Base-by-base conservation (phyloP, 441 rosid genomes). In the Gossypium laxum region DNA sequence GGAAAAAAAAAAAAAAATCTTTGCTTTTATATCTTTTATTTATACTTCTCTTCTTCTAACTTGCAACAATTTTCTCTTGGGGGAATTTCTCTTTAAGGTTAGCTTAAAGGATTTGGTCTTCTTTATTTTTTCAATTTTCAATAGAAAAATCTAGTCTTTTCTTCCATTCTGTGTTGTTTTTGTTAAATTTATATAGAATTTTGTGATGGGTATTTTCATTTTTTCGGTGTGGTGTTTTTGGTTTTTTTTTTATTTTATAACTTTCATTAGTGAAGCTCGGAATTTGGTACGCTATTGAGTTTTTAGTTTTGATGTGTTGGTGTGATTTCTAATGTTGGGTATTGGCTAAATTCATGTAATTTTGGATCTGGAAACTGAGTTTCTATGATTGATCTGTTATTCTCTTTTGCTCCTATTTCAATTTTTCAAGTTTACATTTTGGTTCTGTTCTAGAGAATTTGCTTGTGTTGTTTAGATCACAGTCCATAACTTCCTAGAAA, bases 291-390 rank as follows among this genome's bases (percentile, higher is more conserved):
- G 32, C 38, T 73, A 7, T 26, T 55, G 60, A 30, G 55, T 30
- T 50, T 58, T 65, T 5, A 11, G 26, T 74, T 28, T 12, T 50
- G 62, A 24, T 65, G 15, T 12, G 21, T 19, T 71, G 50, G 32
- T 64, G 17, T 58, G 75, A 58, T 72, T 70, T 66, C 17, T 19
- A 61, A 10, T 75, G 63, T 19, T 70, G 68, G 41, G 32, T 61
- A 5, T 10, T 19, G 67, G 59, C 45, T 38, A 26, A 66, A 19
- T 72, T 70, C 65, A 52, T 63, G 7, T 28, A 64, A 45, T 74
- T 72, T 70, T 77, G 18, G 69, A 69, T 66, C 72, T 70, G 61
- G 75, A 34, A 65, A 59, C 56, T 45, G 61, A 67, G 61, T 64
- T 61, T 7, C 55, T 54, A 26, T 60, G 74, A 73, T 63, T 58